Evolutionary conservation across 257 asterid genomes (phyloP).

Genomic region (Ilex aquifolium): DNA sequence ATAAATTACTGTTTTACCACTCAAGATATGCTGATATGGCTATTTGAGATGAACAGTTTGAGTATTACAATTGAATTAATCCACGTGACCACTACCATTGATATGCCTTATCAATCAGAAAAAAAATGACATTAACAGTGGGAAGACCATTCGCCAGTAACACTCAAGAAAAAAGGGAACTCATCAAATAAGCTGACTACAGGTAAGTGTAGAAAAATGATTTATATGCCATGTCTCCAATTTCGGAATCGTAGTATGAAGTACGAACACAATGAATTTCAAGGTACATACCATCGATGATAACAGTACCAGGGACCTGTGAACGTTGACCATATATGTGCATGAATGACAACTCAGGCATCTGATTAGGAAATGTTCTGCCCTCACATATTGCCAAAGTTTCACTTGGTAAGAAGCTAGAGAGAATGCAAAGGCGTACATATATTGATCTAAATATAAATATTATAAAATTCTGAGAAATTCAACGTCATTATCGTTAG

Average conservation of each 20-base stretch:
- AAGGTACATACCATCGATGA: constrained; percentile 66
- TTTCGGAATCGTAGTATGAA: not conserved
- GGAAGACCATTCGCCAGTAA: too few species aligned
- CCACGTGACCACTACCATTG: not conserved
- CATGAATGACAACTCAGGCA: constrained; percentile 78
- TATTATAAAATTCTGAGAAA: too few species aligned
- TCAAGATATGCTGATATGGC: not conserved
- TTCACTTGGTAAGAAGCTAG: not conserved
- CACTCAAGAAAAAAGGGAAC: too few species aligned
- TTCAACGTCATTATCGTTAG: too few species aligned
- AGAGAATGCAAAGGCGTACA: not conserved
- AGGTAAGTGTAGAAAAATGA: not conserved
- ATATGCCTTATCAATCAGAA: too few species aligned
- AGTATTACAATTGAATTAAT: not conserved
- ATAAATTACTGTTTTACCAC: not conserved
- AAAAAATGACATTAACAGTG: too few species aligned
- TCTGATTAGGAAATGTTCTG: constrained; percentile 68
- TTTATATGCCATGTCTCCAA: not conserved
- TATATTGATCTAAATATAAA: too few species aligned
- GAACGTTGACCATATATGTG: constrained; percentile 77
- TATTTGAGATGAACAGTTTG: constrained; percentile 1
- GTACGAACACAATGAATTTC: too few species aligned
- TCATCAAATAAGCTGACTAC: too few species aligned
- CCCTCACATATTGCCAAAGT: constrained; percentile 19
- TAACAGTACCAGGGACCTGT: constrained; percentile 79